Percentiles rank a stretch among this genome's conserved stretches.
Conservation (phyloP, 139 green algal genomes). For the Mesostigma viride region DNA sequence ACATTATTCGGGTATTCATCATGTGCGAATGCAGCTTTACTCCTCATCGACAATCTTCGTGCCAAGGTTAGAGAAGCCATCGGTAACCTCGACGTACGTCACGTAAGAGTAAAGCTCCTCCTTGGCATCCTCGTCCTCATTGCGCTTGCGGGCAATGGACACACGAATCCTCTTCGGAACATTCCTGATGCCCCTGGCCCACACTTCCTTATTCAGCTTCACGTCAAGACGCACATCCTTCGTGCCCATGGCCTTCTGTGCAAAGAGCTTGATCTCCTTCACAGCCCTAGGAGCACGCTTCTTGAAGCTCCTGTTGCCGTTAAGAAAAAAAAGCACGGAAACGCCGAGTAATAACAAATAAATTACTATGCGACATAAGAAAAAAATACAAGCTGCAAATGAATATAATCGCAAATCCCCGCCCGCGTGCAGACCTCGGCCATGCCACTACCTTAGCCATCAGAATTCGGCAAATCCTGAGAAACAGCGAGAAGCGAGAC, state of each 20-base stretch:
- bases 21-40: too few relatives aligned
- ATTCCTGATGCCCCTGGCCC: conserved; percentile 81
- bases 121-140: conserved; percentile 98
- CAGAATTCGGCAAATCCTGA: not conserved
- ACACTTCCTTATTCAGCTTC: conserved; percentile 98
- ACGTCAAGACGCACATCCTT: conserved; percentile 92
- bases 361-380: not conserved
- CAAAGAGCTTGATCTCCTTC: conserved; percentile 95
- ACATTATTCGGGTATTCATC: too few relatives aligned
- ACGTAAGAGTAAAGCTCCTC: conserved; percentile 98
- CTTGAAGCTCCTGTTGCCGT: conserved; percentile 82
- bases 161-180: conserved; percentile 81
- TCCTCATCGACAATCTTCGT: conserved; percentile 35
- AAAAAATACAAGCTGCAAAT: too few relatives aligned
- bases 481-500: not conserved
- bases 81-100: conserved; percentile 69
- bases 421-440: not conserved
- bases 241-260: conserved; percentile 87
- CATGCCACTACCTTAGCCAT: not conserved
- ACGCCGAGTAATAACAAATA: not conserved
- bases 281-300: conserved; percentile 81
- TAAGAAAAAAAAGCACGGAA: too few relatives aligned
- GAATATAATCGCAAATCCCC: not conserved
- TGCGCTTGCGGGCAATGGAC: conserved; percentile 75
- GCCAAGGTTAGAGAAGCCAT: conserved; percentile 27